phyloP scores from a whole-genome alignment of 2,329 filamentous ascomycete species.

The Pyricularia grisea region DNA sequence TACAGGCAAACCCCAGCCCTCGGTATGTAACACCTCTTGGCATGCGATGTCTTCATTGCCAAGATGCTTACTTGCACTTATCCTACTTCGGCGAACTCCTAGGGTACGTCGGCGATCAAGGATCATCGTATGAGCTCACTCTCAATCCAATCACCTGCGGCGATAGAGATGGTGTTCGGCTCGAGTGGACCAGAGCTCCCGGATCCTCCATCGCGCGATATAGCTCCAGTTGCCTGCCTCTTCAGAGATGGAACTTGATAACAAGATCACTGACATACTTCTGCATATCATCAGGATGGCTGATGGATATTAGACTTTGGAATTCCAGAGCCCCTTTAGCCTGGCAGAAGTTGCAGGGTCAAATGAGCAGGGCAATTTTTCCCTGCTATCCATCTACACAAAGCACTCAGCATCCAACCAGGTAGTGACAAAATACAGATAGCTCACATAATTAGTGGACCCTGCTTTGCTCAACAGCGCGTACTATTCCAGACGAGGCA shows the following conservation, averaged over 20 bases:
- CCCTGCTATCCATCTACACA: no score
- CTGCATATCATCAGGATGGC: no score
- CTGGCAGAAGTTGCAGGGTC: no score
- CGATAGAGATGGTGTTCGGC: background rate
- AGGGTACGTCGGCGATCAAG: background rate
- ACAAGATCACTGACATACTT: background rate
- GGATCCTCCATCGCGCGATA: background rate
- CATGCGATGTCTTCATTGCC: background rate
- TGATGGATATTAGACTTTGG: background rate
- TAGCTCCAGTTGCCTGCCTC: no score
- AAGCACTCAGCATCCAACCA: no score
- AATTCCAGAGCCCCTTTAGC: no score
- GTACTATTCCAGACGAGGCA: background rate
- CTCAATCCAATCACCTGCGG: background rate
- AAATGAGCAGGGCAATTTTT: no score
- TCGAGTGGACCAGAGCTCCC: background rate
- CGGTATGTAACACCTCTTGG: background rate
- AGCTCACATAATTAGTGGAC: background rate
- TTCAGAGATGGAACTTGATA: background rate
- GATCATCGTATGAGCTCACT: background rate
- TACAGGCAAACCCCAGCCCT: background rate
- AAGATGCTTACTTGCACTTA: background rate
- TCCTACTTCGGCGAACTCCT: background rate
- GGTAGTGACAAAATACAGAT: background rate
- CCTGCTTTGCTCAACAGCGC: background rate